Evolutionary conservation across 208 protist species (phyloP).

Genomic region (Wallacemonas collosoma): DNA sequence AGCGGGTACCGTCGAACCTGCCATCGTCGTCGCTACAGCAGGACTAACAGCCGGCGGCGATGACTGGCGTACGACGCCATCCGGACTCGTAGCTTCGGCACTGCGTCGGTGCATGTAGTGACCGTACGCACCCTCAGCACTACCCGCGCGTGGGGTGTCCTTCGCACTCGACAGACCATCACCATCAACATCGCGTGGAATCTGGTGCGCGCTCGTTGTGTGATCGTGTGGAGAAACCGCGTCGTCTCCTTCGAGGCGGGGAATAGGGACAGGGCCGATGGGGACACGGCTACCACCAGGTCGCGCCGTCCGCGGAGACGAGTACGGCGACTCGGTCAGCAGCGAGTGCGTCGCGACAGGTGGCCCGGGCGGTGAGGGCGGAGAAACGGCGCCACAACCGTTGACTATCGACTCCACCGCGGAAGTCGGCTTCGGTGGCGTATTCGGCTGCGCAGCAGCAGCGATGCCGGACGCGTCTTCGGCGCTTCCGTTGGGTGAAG

Average conservation of each 20-base stretch:
- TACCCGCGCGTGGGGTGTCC: background rate
- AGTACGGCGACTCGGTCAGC: background rate
- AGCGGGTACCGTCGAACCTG: background rate
- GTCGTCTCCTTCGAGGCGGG: background rate
- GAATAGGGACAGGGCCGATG: background rate
- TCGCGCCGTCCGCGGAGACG: conserved; percentile 9
- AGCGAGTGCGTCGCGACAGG: background rate
- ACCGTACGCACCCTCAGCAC: background rate
- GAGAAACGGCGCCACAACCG: too few species aligned
- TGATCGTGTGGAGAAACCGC: background rate
- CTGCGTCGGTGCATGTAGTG: conserved; percentile 4
- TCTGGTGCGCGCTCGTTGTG: background rate
- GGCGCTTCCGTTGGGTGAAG: too few species aligned
- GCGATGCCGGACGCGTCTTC: background rate
- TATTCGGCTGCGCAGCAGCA: background rate
- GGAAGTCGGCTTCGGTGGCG: background rate
- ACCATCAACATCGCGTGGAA: background rate
- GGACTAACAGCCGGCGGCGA: background rate
- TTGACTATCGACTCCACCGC: background rate
- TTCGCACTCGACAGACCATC: background rate
- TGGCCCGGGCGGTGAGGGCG: background rate
- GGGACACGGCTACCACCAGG: conserved; percentile 17
- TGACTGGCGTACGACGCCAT: background rate
- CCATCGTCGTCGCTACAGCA: background rate
- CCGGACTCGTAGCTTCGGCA: background rate